Evolutionary conservation across 108 stramenopile species (phyloP), one percentile per base, ranked within the genome.

Genomic region (Cyclotella choctawhatcheeana): DNA sequence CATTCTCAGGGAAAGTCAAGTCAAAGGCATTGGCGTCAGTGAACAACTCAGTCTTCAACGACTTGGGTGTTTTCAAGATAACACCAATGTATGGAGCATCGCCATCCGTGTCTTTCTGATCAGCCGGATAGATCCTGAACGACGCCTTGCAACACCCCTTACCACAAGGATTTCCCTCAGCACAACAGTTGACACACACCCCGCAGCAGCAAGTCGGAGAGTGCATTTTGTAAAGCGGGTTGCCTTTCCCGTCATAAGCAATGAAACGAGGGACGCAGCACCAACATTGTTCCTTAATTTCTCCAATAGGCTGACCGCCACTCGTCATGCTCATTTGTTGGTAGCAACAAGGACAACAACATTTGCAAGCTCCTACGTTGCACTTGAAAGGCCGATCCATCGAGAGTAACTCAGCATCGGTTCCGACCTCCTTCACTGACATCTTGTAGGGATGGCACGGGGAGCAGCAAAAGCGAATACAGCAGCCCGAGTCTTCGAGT

Each of bases 331-430:
- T 70, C 45, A 82, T 79, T 18, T 69, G 44, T 44, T 84, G 85
- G 71, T 80, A 79, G 74, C 89, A 91, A 30, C 87, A 91, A 77
- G 84, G 86, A 71, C 89, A 91, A 30, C 87, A 91, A 81, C 85
- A 88, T 67, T 87, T 91, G 73, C 82, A 83, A 26, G 67, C 56
- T 26, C 76, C 65, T 20, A 77, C 50, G 35, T 70, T 63, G 59
- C 77, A 77, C 8, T 59, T 55, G 69, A 60, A 87, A 10, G 89
- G 86, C 27, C 86, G 85, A 44, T 87, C 79, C 51, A 90, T 64
- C 32, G 79, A 73, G 12, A 87, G 18, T 24, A 87, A 60, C 24
- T 84, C 81, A 6, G 79, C 71, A 14, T 77, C 72, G 10, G 78
- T 68, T 30, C 77, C 74, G n/a, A 55, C 16, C 53, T 83, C 84